These are phyloP conservation scores for Lichina pygmaea DNA, from an alignment of 495 filamentous ascomycete species.

Conservation along the genomic window DNA sequence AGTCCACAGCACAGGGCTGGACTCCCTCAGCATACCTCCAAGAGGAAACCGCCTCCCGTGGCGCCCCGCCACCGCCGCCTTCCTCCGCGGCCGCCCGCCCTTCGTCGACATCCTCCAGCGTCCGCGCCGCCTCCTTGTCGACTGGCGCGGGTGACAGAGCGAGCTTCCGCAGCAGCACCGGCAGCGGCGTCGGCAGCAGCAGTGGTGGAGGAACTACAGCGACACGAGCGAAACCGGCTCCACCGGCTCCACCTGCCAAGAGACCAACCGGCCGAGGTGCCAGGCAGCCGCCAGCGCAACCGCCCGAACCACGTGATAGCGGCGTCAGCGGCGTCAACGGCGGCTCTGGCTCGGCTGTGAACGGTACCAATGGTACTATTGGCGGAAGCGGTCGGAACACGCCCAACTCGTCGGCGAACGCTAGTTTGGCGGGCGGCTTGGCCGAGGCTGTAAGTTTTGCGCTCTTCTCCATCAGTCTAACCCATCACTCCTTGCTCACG, in stretches of 20 bases:
- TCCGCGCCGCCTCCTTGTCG: not conserved
- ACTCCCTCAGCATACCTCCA: conserved; percentile 80
- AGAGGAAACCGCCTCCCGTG: conserved; percentile 25
- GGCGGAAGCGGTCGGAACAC: conserved; percentile 1
- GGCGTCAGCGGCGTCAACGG: conserved; percentile 3
- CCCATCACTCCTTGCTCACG: too few relatives aligned
- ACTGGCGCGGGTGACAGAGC: not conserved
- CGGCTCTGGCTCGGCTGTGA: conserved; percentile 20
- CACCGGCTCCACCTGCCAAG: conserved; percentile 66
- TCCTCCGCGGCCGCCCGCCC: conserved; percentile 12
- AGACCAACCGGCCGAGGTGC: conserved; percentile 27
- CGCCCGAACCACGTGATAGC: conserved; percentile 38
- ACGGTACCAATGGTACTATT: not conserved
- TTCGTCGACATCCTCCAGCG: conserved; percentile 1
- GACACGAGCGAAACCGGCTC: conserved; percentile 14
- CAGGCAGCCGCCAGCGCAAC: conserved; percentile 37
- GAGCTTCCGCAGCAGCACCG: not conserved
- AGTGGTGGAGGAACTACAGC: not conserved
- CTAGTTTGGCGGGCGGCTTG: conserved; percentile 2
- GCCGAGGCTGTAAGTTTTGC: conserved; percentile 3
- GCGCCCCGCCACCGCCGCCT: conserved; percentile 13
- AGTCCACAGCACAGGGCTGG: conserved; percentile 53
- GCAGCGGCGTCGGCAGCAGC: not conserved
- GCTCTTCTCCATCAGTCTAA: too few relatives aligned
- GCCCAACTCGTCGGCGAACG: not conserved